Percentiles rank a stretch among this genome's conserved stretches.
Conservation (phyloP, 169 alveolate genomes). For the Theileria annulata region DNA sequence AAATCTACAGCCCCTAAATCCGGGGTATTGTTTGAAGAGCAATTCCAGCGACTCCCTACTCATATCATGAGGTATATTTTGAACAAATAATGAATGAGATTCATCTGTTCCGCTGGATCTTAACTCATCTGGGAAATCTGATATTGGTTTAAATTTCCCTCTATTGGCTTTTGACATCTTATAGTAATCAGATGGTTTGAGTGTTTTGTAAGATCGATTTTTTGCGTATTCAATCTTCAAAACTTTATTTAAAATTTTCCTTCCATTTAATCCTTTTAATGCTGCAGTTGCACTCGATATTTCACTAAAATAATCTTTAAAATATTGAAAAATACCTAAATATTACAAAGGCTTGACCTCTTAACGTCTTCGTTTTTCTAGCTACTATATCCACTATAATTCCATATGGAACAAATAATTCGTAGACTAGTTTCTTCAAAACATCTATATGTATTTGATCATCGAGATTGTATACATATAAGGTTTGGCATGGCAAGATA, state of each 20-base stretch:
- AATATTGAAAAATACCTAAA: conserved; percentile 54
- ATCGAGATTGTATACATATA: conserved; percentile 79
- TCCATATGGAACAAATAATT: conserved; percentile 80
- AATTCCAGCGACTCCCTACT: conserved; percentile 77
- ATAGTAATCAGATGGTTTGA: conserved; percentile 71
- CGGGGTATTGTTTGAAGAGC: conserved; percentile 83
- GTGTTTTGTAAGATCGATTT: conserved; percentile 64
- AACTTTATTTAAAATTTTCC: conserved; percentile 69
- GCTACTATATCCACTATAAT: conserved; percentile 74
- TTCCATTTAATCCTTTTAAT: conserved; percentile 77
- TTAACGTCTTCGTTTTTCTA: conserved; percentile 63
- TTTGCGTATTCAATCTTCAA: conserved; percentile 80
- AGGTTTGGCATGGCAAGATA: conserved; percentile 81
- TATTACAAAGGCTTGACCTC: conserved; percentile 86
- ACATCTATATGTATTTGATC: conserved; percentile 76
- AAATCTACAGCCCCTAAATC: conserved; percentile 76
- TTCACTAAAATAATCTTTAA: conserved; percentile 46
- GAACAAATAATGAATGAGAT: conserved; percentile 77
- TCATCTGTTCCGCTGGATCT: conserved; percentile 28
- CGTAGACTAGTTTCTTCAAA: conserved; percentile 73
- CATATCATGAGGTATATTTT: conserved; percentile 78
- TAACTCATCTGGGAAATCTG: conserved; percentile 4
- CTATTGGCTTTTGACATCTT: conserved; percentile 48
- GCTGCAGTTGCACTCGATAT: conserved; percentile 83
- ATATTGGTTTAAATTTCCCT: not conserved